phyloP scores from a whole-genome alignment of 2,329 filamentous ascomycete genomes.

The Xylariales sp. region DNA sequence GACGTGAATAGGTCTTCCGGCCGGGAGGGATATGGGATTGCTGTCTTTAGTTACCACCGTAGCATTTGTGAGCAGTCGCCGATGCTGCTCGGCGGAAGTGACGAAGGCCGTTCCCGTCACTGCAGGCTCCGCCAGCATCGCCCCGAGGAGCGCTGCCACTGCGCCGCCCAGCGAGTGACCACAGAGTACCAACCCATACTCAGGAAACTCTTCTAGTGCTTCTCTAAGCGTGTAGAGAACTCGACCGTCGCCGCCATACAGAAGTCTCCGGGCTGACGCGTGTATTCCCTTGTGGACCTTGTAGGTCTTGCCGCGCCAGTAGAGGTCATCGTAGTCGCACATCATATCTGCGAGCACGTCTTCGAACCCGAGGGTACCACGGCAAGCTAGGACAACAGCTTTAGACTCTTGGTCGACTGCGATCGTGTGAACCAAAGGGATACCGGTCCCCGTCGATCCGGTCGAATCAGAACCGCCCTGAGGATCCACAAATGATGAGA shows the following conservation, averaged over 20 bases:
- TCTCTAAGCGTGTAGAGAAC: constrained; percentile 63
- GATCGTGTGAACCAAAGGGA: constrained; percentile 70
- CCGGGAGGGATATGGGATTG: constrained; percentile 49
- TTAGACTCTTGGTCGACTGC: constrained; percentile 68
- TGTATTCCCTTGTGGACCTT: constrained; percentile 73
- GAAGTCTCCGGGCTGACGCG: constrained; percentile 62
- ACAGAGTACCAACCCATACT: constrained; percentile 66
- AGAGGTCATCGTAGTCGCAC: constrained; percentile 65
- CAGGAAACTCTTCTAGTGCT: constrained; percentile 60
- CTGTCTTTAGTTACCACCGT: constrained; percentile 9
- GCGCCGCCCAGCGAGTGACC: constrained; percentile 67
- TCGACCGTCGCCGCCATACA: constrained; percentile 63
- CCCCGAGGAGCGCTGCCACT: constrained; percentile 65
- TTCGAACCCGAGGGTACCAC: constrained; percentile 69
- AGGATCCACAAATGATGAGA: constrained; percentile 68
- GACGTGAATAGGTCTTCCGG: constrained; percentile 69
- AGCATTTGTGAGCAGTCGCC: constrained; percentile 30
- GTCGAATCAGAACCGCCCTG: constrained; percentile 62
- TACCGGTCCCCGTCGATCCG: constrained; percentile 60
- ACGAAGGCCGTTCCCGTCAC: constrained; percentile 54
- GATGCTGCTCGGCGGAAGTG: constrained; percentile 49
- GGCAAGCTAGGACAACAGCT: constrained; percentile 67
- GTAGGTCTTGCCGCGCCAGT: constrained; percentile 60
- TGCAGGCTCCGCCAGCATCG: constrained; percentile 65
- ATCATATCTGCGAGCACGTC: constrained; percentile 71